phyloP scores from a whole-genome alignment of 768 basidiomycete genomes.

The Grammothele lineata region DNA sequence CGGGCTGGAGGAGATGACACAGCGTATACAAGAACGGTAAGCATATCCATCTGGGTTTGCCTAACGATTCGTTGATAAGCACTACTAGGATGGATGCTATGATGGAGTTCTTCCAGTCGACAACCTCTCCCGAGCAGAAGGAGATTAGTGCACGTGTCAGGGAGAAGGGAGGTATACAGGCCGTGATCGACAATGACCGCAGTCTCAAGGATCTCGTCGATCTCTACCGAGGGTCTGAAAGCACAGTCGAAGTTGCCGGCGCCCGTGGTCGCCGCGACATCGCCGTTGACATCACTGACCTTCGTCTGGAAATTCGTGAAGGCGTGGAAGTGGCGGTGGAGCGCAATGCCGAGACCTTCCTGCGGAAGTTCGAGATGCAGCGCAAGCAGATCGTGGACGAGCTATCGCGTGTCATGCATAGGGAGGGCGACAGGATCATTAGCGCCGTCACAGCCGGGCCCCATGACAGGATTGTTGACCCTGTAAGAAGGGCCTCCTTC shows the following conservation, averaged over 20 bases:
- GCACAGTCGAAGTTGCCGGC: background rate
- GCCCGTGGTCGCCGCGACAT: background rate
- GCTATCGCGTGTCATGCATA: conserved; percentile 25
- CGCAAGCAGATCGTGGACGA: conserved; percentile 34
- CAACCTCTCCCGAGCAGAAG: conserved; percentile 14
- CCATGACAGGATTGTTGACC: conserved; percentile 41
- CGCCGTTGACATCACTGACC: conserved; percentile 19
- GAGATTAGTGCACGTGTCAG: no score
- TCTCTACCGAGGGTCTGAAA: conserved; percentile 4
- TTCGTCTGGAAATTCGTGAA: conserved; percentile 21
- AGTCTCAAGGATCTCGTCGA: conserved; percentile 17
- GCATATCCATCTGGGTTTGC: conserved; percentile 33
- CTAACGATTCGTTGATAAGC: conserved; percentile 34
- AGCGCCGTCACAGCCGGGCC: conserved; percentile 34
- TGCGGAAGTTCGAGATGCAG: conserved; percentile 44
- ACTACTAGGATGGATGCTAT: conserved; percentile 32
- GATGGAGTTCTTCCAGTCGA: conserved; percentile 14
- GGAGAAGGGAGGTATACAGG: conserved; percentile 20
- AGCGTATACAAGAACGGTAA: conserved; percentile 33
- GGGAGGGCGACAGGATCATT: conserved; percentile 37
- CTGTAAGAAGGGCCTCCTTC: conserved; percentile 19
- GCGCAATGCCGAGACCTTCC: conserved; percentile 32
- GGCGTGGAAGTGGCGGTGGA: conserved; percentile 18
- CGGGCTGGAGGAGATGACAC: conserved; percentile 19
- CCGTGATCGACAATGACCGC: conserved; percentile 15